A percentile compares a stretch with the other conserved stretches of the same genome.
Conservation (phyloP, 208 protist genomes). For the Trypanosoma lewisi region DNA sequence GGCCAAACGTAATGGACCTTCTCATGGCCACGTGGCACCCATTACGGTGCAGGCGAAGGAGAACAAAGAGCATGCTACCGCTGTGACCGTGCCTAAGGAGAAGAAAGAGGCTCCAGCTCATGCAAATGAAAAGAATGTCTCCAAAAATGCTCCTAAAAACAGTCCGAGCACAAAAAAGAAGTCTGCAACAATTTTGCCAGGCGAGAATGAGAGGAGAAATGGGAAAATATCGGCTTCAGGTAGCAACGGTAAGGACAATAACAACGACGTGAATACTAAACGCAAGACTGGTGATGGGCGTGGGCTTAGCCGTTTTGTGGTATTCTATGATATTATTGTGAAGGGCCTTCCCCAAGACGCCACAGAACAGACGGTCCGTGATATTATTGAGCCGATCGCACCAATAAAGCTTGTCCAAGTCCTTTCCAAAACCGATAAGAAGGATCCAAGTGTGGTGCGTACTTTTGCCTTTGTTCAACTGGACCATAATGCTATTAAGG, state of each 20-base stretch:
- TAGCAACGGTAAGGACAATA: slow-evolving; percentile 8
- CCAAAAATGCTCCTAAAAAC: slow-evolving; percentile 2
- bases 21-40: not conserved
- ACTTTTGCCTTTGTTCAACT: slow-evolving; percentile 82
- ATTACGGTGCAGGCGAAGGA: slow-evolving; percentile 18
- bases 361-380: slow-evolving; percentile 61
- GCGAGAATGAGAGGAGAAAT: slow-evolving; percentile 14
- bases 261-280: slow-evolving; percentile 1
- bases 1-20: slow-evolving; percentile 20
- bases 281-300: slow-evolving; percentile 25
- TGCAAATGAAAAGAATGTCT: slow-evolving; percentile 18
- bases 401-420: slow-evolving; percentile 63
- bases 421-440: slow-evolving; percentile 43
- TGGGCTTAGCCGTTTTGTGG: slow-evolving; percentile 28
- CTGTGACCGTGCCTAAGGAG: slow-evolving; percentile 2
- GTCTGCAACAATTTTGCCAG: not conserved
- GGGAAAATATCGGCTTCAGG: not conserved
- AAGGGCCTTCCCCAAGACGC: slow-evolving; percentile 54
- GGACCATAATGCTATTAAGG: slow-evolving; percentile 50
- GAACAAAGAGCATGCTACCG: slow-evolving; percentile 5
- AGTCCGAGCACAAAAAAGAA: not conserved
- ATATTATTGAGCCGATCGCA: slow-evolving; percentile 37
- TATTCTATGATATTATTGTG: slow-evolving; percentile 79
- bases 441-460: slow-evolving; percentile 45
- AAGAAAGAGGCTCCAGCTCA: slow-evolving; percentile 6